Conservation (phyloP, 2,329 filamentous ascomycete genomes). For the Periconia digitata region DNA sequence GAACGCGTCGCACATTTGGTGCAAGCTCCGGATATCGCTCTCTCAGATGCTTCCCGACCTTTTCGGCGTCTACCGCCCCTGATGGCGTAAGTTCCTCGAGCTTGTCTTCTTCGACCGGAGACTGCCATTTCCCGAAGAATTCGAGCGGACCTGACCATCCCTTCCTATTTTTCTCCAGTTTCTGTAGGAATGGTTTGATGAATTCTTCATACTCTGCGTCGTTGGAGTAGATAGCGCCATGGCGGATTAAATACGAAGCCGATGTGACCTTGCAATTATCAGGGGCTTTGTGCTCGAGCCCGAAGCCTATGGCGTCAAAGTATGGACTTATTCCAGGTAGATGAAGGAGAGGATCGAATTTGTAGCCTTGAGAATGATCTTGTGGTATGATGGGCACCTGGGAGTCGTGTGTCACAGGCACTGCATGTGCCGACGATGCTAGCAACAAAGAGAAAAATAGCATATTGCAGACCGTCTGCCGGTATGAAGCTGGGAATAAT, state of each 20-base stretch:
- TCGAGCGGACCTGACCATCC: conserved; percentile 55
- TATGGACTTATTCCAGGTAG: conserved; percentile 54
- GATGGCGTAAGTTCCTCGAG: conserved; percentile 36
- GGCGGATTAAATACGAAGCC: conserved; percentile 52
- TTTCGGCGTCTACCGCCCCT: conserved; percentile 54
- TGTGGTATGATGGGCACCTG: too few relatives aligned
- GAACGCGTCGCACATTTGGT: conserved; percentile 38
- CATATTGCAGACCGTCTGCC: too few relatives aligned
- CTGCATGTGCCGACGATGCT: too few relatives aligned
- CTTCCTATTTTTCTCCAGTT: conserved; percentile 60
- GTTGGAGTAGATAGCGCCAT: conserved; percentile 54
- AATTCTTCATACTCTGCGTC: conserved; percentile 54
- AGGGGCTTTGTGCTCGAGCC: conserved; percentile 50
- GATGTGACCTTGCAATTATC: conserved; percentile 52
- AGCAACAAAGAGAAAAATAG: too few relatives aligned
- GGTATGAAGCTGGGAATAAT: too few relatives aligned
- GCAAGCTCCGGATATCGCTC: conserved; percentile 56
- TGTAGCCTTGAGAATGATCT: conserved; percentile 40
- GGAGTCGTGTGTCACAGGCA: too few relatives aligned
- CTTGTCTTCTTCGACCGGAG: conserved; percentile 58
- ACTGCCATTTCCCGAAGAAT: conserved; percentile 59
- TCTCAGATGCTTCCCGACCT: conserved; percentile 61
- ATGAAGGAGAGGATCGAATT: conserved; percentile 52
- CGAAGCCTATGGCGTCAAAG: conserved; percentile 51
- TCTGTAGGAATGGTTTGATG: conserved; percentile 54